Base-by-base conservation (phyloP, 2,329 filamentous ascomycete species). In the Chrysoporthe puriensis region DNA sequence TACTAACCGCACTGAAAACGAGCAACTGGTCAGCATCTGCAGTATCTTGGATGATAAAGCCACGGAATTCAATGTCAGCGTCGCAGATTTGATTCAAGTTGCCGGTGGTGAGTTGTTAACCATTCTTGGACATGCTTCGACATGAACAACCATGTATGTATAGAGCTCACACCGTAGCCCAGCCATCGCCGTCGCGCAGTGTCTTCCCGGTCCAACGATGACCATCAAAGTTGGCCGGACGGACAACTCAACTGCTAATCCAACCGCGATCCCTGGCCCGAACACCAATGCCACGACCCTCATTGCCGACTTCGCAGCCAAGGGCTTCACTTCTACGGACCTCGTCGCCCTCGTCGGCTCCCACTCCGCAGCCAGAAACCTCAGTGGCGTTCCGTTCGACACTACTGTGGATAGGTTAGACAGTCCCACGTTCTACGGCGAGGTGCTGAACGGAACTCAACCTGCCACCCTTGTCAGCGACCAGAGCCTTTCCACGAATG, bases 1-100 rank as follows among this genome's bases (percentile, higher is more conserved):
- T 46, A 70, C 66, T 11, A 71, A 71, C 13, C 74, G 75, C 3
- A 52, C 21, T 8, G 74, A 76, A 64, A 76, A 76, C 63, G 16
- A 62, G 4, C 75, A 74, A 58, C 65, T 76, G 56, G 62, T 72
- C 11, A 63, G 58, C 42, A 74, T 74, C 42, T 76, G 75, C 68
- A 66, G 66, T 3, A 74, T 63, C 6, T 40, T 76, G 13, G 69
- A 71, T 7, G 70, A 71, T 18, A 75, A 67, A 59, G 74, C 74
- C 14, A 70, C 71, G 0, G 57, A 71, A 14, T 74, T 71, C 62
- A 65, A 68, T 40, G 74, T 76, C 60, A 72, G 75, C 43, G 70
- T 68, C 2, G 74, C 75, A 0, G 75, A 76, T 61, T 52, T 74
- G 61, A 76, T 76, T 40, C 74, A 76, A 48, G 72, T 76, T n/a